These are phyloP conservation scores for Rhynchospora breviuscula DNA, from an alignment of 176 grass and related monocot genomes.

Conservation along the genomic window DNA sequence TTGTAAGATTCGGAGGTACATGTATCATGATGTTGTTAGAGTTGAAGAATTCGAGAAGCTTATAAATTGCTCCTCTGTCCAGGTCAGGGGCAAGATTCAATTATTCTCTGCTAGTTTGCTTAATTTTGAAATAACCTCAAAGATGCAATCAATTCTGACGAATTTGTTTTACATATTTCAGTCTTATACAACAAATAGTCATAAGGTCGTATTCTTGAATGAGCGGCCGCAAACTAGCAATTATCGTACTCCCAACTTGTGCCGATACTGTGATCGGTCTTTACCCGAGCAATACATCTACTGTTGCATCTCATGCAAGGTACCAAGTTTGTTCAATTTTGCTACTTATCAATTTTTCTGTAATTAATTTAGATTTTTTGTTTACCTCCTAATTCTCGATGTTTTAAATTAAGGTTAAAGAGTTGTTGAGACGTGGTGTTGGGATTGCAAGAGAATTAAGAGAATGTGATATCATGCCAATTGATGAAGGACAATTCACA, in stretches of 20 bases:
- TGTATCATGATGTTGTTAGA: constrained; percentile 93
- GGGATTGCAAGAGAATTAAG: constrained; percentile 32
- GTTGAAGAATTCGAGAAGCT: constrained; percentile 87
- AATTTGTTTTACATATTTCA: constrained; percentile 12
- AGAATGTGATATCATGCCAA: constrained; percentile 39
- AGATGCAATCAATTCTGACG: not conserved
- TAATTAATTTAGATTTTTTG: not conserved
- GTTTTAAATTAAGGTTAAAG: constrained; percentile 32
- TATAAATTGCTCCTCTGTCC: constrained; percentile 83
- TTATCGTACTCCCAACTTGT: constrained; percentile 31
- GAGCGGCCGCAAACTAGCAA: constrained; percentile 31
- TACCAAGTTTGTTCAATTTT: constrained; percentile 2
- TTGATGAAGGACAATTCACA: constrained; percentile 37
- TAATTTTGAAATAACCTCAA: not conserved
- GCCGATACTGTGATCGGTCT: constrained; percentile 34
- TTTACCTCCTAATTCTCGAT: not conserved
- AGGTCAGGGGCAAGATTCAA: constrained; percentile 34
- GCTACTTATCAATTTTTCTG: not conserved
- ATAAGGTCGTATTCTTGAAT: constrained; percentile 46
- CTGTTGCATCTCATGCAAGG: constrained; percentile 46
- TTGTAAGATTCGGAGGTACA: constrained; percentile 73
- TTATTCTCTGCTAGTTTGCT: not conserved
- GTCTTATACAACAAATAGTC: constrained; percentile 44
- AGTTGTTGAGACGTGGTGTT: constrained; percentile 18
- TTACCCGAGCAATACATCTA: constrained; percentile 39